These are phyloP conservation scores for Monilinia laxa DNA, from an alignment of 2,329 filamentous ascomycete genomes.

Conservation along the genomic window DNA sequence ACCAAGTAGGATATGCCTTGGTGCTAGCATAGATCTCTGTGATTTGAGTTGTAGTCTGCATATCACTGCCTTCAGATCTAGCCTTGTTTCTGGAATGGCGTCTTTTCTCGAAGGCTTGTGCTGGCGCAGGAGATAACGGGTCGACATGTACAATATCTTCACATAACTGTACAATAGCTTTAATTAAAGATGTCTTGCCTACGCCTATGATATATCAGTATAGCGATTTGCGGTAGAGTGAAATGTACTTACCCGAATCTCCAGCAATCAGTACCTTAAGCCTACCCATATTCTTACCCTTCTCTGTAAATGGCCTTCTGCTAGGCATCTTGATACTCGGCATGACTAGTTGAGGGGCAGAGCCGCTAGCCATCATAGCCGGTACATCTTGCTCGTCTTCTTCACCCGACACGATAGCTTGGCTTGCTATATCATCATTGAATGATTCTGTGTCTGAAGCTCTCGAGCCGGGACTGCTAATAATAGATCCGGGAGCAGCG, in stretches of 20 bases:
- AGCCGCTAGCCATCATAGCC: conserved; percentile 50
- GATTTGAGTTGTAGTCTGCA: conserved; percentile 46
- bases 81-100: conserved; percentile 36
- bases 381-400: conserved; percentile 47
- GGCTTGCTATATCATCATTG: conserved; percentile 46
- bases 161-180: conserved; percentile 80
- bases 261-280: conserved; percentile 89
- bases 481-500: conserved; percentile 44
- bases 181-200: conserved; percentile 88
- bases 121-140: conserved; percentile 43
- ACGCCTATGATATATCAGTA: conserved; percentile 53
- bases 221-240: neutral
- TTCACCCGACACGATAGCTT: conserved; percentile 40
- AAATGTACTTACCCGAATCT: conserved; percentile 58
- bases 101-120: conserved; percentile 36
- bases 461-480: conserved; percentile 53
- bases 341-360: conserved; percentile 87
- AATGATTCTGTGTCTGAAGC: conserved; percentile 52
- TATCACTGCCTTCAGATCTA: conserved; percentile 32
- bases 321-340: conserved; percentile 90
- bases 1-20: conserved; percentile 85
- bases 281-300: conserved; percentile 78
- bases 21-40: conserved; percentile 77
- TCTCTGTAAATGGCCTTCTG: conserved; percentile 84
- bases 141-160: conserved; percentile 95